Conservation (phyloP, 1,139 yeast genomes). For the Yamadazyma songkhlaensis region DNA sequence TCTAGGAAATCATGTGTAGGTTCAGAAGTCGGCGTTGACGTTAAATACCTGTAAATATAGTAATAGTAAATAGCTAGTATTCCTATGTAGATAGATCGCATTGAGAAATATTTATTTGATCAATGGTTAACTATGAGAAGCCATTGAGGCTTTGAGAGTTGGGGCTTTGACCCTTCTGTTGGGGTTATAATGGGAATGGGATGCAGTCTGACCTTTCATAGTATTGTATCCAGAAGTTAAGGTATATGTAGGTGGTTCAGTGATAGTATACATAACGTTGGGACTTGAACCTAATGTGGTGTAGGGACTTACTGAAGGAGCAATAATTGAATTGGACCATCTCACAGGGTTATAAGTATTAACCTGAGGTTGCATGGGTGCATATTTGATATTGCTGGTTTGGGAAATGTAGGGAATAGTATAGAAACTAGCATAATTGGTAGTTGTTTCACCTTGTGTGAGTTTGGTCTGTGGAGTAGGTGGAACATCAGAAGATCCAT, state of each 20-base stretch:
- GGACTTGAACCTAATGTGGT: slow-evolving; percentile 4
- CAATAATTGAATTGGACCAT: slow-evolving; percentile 5
- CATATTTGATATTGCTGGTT: slow-evolving; percentile 26
- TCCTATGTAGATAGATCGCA: slow-evolving; percentile 7
- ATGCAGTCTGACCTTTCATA: slow-evolving; percentile 3
- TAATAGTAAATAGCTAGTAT: slow-evolving; percentile 16
- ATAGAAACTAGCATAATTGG: slow-evolving; percentile 1
- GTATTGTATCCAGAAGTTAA: slow-evolving; percentile 8
- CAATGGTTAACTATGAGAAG: not conserved
- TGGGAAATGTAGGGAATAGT: slow-evolving; percentile 26
- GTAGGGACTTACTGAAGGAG: not conserved
- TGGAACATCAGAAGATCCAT: slow-evolving; percentile 35
- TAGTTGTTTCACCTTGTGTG: slow-evolving; percentile 12
- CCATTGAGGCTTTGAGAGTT: not conserved
- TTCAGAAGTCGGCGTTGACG: not conserved
- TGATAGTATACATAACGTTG: slow-evolving; percentile 12
- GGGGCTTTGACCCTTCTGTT: slow-evolving; percentile 7
- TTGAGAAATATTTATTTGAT: not conserved
- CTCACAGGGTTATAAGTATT: slow-evolving; percentile 5
- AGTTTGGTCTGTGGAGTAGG: slow-evolving; percentile 21
- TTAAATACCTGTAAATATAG: slow-evolving; percentile 6
- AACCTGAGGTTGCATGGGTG: slow-evolving; percentile 27
- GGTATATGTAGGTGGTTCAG: slow-evolving; percentile 12
- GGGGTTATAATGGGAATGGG: slow-evolving; percentile 9
- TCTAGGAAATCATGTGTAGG: not conserved